phyloP scores from a whole-genome alignment of 1,284 basidiomycete genomes.

The Fomitopsis pinicola region DNA sequence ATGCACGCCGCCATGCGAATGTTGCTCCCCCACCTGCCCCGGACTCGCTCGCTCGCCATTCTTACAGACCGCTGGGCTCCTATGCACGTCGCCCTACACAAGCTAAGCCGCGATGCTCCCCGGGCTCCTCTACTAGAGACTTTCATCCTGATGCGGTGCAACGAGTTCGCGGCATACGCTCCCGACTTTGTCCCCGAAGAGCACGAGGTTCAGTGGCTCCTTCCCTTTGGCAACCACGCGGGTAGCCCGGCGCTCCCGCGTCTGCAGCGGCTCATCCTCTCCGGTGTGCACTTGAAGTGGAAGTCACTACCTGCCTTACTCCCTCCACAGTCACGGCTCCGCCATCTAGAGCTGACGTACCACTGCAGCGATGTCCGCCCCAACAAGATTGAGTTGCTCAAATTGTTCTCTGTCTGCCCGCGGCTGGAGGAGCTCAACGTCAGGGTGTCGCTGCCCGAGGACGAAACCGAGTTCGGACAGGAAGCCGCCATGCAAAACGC shows the following conservation, averaged over 20 bases:
- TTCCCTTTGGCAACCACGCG: conserved; percentile 24
- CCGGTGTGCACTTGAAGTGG: conserved; percentile 22
- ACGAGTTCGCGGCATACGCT: conserved; percentile 45
- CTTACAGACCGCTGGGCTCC: conserved; percentile 50
- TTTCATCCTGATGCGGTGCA: conserved; percentile 51
- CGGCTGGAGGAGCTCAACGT: conserved; percentile 12
- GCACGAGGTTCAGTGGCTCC: conserved; percentile 32
- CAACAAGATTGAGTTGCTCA: conserved; percentile 9
- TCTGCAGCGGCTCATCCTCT: conserved; percentile 16
- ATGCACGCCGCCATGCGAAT: conserved; percentile 39
- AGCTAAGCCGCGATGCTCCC: conserved; percentile 5
- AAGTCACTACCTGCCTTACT: conserved; percentile 11
- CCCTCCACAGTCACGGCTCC: conserved; percentile 5
- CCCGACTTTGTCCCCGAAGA: conserved; percentile 38
- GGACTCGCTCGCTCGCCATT: conserved; percentile 47
- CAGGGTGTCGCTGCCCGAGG: conserved; percentile 13
- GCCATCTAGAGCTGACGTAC: conserved; percentile 17
- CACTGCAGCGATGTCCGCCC: conserved; percentile 18
- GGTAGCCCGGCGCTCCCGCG: conserved; percentile 10
- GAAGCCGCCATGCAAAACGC: neutral
- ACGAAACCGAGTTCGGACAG: neutral
- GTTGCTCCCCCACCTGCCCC: conserved; percentile 40
- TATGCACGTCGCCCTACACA: conserved; percentile 41
- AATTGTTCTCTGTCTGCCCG: conserved; percentile 9
- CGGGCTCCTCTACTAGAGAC: conserved; percentile 37